Conservation (phyloP, 306 rosid species). For the Comarum palustre region DNA sequence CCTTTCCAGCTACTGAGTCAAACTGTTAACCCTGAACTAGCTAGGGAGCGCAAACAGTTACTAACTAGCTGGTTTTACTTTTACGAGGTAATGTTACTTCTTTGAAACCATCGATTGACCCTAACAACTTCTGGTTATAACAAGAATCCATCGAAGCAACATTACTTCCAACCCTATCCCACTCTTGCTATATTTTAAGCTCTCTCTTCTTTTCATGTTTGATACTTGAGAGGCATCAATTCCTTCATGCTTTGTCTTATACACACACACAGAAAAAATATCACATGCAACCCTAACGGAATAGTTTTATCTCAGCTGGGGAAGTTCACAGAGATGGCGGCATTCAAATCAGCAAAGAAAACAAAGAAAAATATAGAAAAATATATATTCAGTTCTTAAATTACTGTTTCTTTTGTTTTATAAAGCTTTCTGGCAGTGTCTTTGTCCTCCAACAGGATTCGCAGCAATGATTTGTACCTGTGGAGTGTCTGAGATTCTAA, state of each 20-base stretch:
- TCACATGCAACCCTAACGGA: constrained; percentile 10
- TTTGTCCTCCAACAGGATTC: constrained; percentile 7
- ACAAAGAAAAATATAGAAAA: not conserved
- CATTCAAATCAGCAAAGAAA: not conserved
- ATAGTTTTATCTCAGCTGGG: not conserved
- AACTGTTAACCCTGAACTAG: not conserved
- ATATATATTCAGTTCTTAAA: not conserved
- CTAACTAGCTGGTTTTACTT: not conserved
- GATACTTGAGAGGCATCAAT: not conserved
- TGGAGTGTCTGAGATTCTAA: constrained; percentile 7
- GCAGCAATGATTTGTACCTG: constrained; percentile 14
- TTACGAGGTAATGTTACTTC: not conserved
- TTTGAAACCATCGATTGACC: not conserved
- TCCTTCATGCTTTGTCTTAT: constrained; percentile 11
- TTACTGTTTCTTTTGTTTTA: not conserved
- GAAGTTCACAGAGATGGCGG: constrained; percentile 17
- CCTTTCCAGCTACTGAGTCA: not conserved
- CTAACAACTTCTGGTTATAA: not conserved
- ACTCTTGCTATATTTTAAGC: not conserved
- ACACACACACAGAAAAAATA: not conserved
- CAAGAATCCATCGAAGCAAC: not conserved
- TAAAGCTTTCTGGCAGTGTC: not conserved
- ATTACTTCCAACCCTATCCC: not conserved
- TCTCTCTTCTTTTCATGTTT: constrained; percentile 10
- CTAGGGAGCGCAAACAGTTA: not conserved